Conservation (phyloP, 1,139 yeast species). For the Lizanozyma gosingica region DNA sequence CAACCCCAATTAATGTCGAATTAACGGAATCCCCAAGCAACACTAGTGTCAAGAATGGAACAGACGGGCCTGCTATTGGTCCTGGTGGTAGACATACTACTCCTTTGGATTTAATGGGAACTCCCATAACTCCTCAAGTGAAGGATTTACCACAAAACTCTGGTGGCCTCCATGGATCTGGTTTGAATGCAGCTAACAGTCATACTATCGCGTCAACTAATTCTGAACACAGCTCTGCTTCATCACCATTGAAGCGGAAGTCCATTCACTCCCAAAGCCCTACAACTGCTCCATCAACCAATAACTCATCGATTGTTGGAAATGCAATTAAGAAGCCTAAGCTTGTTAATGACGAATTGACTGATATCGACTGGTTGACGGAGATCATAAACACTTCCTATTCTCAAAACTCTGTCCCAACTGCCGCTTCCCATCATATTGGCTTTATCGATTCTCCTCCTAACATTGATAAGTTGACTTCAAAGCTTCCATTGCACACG, state of each 20-base stretch:
- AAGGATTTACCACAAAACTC: not conserved
- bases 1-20: constrained; percentile 5
- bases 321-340: constrained; percentile 6
- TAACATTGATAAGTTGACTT: constrained; percentile 2
- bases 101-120: not conserved
- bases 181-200: no score
- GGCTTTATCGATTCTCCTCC: constrained; percentile 42
- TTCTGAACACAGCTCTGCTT: constrained; percentile 1
- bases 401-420: constrained; percentile 40
- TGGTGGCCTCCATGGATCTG: constrained; percentile 2
- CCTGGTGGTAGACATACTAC: not conserved
- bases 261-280: constrained; percentile 4
- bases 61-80: not conserved
- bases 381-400: constrained; percentile 59
- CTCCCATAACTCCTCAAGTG: not conserved
- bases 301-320: constrained; percentile 7
- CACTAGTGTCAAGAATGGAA: not conserved
- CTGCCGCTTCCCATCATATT: constrained; percentile 42
- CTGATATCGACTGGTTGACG: constrained; percentile 54
- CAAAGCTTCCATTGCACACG: not conserved
- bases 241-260: constrained; percentile 4
- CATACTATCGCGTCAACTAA: constrained; percentile 1
- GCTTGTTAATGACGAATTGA: constrained; percentile 10
- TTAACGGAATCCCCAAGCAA: not conserved
- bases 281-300: constrained; percentile 6